Conservation (phyloP, 225 moss, liverwort and hornwort genomes). For the Asterella californica region DNA sequence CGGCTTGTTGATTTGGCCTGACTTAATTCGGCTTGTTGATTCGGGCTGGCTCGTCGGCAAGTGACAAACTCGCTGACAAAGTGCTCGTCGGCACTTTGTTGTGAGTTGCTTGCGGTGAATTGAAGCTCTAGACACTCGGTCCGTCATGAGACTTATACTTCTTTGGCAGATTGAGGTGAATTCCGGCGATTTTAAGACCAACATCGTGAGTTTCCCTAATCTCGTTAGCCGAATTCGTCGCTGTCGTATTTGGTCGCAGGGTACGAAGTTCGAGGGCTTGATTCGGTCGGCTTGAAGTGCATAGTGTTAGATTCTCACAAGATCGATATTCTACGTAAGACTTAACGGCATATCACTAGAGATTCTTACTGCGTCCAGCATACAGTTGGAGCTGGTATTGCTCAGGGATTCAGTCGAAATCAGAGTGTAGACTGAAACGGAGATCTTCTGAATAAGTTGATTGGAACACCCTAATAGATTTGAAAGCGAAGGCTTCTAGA, state of each 20-base stretch:
- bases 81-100: not conserved
- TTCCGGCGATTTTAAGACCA: not conserved
- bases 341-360: not conserved
- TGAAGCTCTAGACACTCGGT: not conserved
- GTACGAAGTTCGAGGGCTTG: not conserved
- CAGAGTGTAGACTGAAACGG: not conserved
- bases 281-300: not conserved
- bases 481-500: not conserved
- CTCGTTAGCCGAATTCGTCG: not conserved
- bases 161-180: not conserved
- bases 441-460: not conserved
- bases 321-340: not conserved
- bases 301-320: not conserved
- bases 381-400: not conserved
- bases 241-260: not conserved
- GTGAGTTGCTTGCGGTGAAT: slow-evolving; percentile 1
- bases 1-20: not conserved
- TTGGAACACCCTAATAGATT: not conserved
- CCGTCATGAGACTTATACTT: not conserved
- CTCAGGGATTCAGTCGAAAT: not conserved
- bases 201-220: not conserved
- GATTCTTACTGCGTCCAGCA: not conserved
- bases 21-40: too few relatives aligned
- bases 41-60: too few relatives aligned
- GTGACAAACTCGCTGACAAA: not conserved